Evolutionary conservation across 306 rosid species (phyloP).

Genomic region (Ammopiptanthus mongolicus): DNA sequence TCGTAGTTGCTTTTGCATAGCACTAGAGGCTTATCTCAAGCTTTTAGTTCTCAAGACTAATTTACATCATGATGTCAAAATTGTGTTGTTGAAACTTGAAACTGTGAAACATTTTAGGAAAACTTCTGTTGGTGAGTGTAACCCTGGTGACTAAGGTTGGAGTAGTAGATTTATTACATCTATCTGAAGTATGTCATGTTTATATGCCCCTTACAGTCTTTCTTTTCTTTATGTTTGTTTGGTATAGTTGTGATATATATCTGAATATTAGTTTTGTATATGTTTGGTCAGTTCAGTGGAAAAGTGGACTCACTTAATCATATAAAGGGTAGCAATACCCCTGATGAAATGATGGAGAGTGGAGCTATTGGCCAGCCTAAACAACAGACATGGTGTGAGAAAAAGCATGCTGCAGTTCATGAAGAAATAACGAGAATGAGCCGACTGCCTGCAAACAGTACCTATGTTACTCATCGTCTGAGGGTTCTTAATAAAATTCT

Average conservation of each 20-base stretch:
- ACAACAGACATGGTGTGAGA: slow-evolving; percentile 40
- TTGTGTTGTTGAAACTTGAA: not conserved
- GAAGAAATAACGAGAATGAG: slow-evolving; percentile 56
- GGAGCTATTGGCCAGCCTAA: slow-evolving; percentile 30
- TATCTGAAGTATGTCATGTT: not conserved
- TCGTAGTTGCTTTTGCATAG: not conserved
- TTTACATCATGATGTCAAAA: not conserved
- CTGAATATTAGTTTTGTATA: slow-evolving; percentile 3
- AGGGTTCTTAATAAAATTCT: slow-evolving; percentile 77
- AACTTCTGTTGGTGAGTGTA: not conserved
- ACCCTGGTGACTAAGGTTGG: not conserved
- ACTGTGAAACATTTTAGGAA: not conserved
- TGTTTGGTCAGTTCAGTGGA: not conserved
- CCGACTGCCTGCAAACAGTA: slow-evolving; percentile 56
- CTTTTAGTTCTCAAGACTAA: not conserved
- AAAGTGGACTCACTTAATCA: slow-evolving; percentile 23
- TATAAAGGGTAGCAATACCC: slow-evolving; percentile 12
- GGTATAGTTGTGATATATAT: not conserved
- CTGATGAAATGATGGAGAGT: slow-evolving; percentile 40
- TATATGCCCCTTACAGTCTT: not conserved
- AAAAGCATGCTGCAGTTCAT: slow-evolving; percentile 52
- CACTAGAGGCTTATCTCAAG: not conserved
- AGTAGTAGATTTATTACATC: not conserved
- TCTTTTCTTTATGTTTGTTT: not conserved
- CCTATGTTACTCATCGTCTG: slow-evolving; percentile 62